phyloP scores from a whole-genome alignment of 768 basidiomycete genomes.

The Termitomyces sp. region DNA sequence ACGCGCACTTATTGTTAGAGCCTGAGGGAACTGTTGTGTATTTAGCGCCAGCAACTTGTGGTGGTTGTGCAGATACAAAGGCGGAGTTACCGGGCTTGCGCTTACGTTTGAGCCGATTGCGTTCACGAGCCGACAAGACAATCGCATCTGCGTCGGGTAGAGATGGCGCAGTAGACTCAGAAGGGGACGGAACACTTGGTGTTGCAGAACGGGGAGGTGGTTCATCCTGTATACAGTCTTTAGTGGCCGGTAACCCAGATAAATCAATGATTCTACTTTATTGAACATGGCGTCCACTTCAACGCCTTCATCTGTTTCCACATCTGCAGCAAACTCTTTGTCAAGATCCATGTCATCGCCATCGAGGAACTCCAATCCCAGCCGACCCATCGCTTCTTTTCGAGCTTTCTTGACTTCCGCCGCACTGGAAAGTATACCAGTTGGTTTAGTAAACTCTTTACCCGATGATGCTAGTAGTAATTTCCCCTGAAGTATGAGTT shows the following conservation, averaged over 20 bases:
- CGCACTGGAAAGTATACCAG: conserved; percentile 64
- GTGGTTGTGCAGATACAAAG: conserved; percentile 65
- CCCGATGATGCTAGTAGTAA: conserved; percentile 89
- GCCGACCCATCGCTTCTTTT: conserved; percentile 81
- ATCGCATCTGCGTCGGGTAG: conserved; percentile 40
- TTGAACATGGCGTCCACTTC: conserved; percentile 27
- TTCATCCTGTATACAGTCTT: conserved; percentile 30
- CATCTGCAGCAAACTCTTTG: conserved; percentile 67
- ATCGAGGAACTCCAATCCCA: conserved; percentile 85
- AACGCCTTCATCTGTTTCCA: conserved; percentile 32
- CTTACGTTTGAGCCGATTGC: conserved; percentile 92
- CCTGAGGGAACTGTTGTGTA: conserved; percentile 56
- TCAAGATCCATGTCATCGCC: conserved; percentile 83
- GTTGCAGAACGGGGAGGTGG: conserved; percentile 38
- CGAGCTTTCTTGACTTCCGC: conserved; percentile 83
- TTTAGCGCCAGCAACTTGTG: conserved; percentile 53
- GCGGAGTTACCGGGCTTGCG: conserved; percentile 82
- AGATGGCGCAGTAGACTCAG: conserved; percentile 35
- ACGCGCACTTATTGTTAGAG: conserved; percentile 42
- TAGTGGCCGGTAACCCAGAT: conserved; percentile 28
- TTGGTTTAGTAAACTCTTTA: conserved; percentile 79
- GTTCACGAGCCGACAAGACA: conserved; percentile 84
- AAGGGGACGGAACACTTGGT: conserved; percentile 47
- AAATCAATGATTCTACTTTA: conserved; percentile 32
- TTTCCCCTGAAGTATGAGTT: conserved; percentile 69